Conservation (phyloP, 2,329 filamentous ascomycete species). For the Lasiodiplodia sp. region DNA sequence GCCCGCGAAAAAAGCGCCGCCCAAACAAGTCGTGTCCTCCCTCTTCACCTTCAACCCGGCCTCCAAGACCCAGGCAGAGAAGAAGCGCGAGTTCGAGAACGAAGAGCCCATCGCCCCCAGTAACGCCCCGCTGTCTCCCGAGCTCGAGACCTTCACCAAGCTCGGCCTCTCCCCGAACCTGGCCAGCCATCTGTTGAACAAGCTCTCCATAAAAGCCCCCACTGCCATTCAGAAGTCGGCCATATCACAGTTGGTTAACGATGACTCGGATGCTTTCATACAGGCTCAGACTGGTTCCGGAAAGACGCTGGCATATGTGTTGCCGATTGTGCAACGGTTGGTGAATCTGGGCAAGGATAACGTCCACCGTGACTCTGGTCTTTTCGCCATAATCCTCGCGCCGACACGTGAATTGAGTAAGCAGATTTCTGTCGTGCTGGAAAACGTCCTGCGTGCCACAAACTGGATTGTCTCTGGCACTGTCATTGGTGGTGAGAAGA, state of each 20-base stretch:
- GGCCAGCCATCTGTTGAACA: constrained; percentile 81
- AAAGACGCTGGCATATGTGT: constrained; percentile 94
- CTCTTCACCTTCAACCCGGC: constrained; percentile 90
- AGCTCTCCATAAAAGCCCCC: constrained; percentile 87
- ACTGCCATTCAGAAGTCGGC: constrained; percentile 95
- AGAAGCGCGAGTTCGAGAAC: constrained; percentile 53
- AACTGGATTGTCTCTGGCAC: constrained; percentile 95
- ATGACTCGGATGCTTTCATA: constrained; percentile 90
- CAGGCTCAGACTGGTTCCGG: constrained; percentile 97
- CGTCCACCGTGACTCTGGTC: constrained; percentile 82
- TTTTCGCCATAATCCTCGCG: constrained; percentile 93
- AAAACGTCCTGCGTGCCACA: constrained; percentile 84
- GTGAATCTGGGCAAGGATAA: constrained; percentile 66
- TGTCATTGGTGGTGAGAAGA: constrained; percentile 75
- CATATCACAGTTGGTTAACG: constrained; percentile 78
- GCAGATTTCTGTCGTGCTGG: constrained; percentile 87
- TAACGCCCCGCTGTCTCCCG: constrained; percentile 86
- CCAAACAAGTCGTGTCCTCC: constrained; percentile 69
- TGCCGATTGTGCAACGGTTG: constrained; percentile 90
- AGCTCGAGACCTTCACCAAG: constrained; percentile 84
- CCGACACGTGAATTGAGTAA: constrained; percentile 94
- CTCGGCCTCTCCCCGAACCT: constrained; percentile 82
- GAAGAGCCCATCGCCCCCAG: constrained; percentile 71
- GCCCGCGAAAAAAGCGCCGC: neutral
- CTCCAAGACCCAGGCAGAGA: constrained; percentile 66